Evolutionary conservation across 2,329 filamentous ascomycete species (phyloP), one percentile per base, ranked within the genome.

Genomic region (Aspergillus spinulosporus): DNA sequence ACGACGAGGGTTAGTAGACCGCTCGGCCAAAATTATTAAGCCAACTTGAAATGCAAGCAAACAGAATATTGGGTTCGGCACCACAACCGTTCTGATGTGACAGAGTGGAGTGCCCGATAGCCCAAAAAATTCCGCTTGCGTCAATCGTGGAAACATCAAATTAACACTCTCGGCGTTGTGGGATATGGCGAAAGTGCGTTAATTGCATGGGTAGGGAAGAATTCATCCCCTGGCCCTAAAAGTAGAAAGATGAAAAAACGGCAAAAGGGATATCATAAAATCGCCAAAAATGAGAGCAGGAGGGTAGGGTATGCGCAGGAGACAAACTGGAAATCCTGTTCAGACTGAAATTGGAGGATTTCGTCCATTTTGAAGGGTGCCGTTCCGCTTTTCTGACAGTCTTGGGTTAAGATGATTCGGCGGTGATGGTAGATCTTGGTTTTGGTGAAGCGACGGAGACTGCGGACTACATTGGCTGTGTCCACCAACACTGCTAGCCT

Each of bases 401-500:
- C 49, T 39, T 8, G 58, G 47, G 14, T 49, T 57, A 29, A 59
- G 57, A 11, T 64, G 57, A 26, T 37, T 49, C 29, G 70, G 66
- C 29, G 68, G 37, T 42, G 66, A 64, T 28, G 68, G 68, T 5
- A 72, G 53, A 42, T 69, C 69, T 54, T 72, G 72, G 34, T 72
- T 69, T n/a, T 51, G 47, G 11, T 59, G 51, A 5, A 55, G 56
- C 28, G 63, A 62, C 32, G 63, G 65, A 12, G 66, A 63, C 49
- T 68, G 61, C 60, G 66, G 67, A 72, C 82, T 83, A 56, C 77
- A 75, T 21, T 79, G 80, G 66, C 83, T 84, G 52, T 81, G 81
- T 31, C 81, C 83, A 1, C 85, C 84, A 26, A 85, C 81, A 58
- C 88, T 90, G 5, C 81, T 84, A 7, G 81, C 87, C 72, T 97